A percentile compares a stretch with the other conserved stretches of the same genome.
These are phyloP conservation scores for Colletotrichum lentis DNA, from an alignment of 2,329 filamentous ascomycete species.

Conservation along the genomic window DNA sequence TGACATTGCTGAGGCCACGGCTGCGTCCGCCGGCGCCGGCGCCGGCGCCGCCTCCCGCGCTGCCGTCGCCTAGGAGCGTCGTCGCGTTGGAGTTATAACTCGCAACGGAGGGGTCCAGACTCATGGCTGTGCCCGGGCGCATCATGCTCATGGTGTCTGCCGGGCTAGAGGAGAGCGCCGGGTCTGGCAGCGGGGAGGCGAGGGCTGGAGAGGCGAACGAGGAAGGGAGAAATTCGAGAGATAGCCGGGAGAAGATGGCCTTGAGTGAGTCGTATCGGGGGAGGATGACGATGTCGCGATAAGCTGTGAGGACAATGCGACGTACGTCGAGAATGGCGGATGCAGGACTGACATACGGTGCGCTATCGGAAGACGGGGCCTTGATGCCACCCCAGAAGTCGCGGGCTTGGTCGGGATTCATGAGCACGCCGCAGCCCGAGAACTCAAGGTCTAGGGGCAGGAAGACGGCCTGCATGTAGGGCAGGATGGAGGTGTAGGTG, in stretches of 20 bases:
- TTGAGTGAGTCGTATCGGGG: constrained; percentile 89
- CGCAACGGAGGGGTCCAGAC: constrained; percentile 75
- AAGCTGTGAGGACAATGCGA: constrained; percentile 86
- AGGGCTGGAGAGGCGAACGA: constrained; percentile 61
- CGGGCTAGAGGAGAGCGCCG: constrained; percentile 59
- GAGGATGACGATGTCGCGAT: constrained; percentile 87
- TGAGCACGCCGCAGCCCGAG: constrained; percentile 80
- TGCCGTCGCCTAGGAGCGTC: constrained; percentile 76
- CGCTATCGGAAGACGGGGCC: constrained; percentile 47
- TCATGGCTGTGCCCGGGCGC: constrained; percentile 77
- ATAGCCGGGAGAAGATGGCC: constrained; percentile 87
- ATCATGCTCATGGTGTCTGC: constrained; percentile 51
- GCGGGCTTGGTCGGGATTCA: constrained; percentile 78
- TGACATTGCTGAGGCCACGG: constrained; percentile 87
- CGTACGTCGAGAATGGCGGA: constrained; percentile 78
- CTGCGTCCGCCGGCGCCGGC: constrained; percentile 73
- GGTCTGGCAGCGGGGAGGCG: constrained; percentile 61
- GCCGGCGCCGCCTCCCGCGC: constrained; percentile 59
- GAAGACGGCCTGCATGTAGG: constrained; percentile 95
- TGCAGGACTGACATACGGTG: constrained; percentile 57
- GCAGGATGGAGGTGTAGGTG: constrained; percentile 88
- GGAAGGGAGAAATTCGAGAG: constrained; percentile 76
- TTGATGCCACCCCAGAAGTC: constrained; percentile 89
- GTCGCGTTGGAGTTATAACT: constrained; percentile 83
- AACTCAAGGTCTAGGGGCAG: constrained; percentile 93